These are phyloP conservation scores for Curvularia hawaiiensis DNA, from an alignment of 2,329 filamentous ascomycete genomes.

Conservation along the genomic window DNA sequence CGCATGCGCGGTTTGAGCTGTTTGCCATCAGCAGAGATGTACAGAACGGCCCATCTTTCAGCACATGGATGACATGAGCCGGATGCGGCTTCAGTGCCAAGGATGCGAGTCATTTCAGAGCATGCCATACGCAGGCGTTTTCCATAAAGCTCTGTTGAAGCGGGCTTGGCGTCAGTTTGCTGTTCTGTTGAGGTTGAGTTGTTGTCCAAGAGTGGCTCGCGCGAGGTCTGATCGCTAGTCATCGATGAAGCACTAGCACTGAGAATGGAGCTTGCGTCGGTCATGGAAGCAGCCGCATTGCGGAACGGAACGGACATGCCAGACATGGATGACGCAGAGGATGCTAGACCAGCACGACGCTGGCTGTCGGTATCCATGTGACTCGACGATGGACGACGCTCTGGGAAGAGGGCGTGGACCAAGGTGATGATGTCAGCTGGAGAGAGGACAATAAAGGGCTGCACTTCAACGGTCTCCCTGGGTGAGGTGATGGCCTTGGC, in stretches of 20 bases:
- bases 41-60: conserved; percentile 82
- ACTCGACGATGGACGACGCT: conserved; percentile 67
- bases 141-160: conserved; percentile 49
- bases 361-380: conserved; percentile 51
- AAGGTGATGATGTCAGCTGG: conserved; percentile 79
- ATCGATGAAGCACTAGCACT: conserved; percentile 76
- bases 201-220: conserved; percentile 64
- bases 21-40: conserved; percentile 75
- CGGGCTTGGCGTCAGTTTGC: conserved; percentile 55
- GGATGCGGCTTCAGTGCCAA: conserved; percentile 68
- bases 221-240: conserved; percentile 72
- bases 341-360: conserved; percentile 54
- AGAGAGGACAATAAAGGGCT: conserved; percentile 79
- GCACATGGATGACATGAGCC: conserved; percentile 78
- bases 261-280: conserved; percentile 71
- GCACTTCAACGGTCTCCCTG: conserved; percentile 76
- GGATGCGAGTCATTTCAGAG: conserved; percentile 70
- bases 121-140: conserved; percentile 67
- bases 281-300: conserved; percentile 56
- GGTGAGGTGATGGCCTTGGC: conserved; percentile 74
- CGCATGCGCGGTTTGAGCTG: conserved; percentile 72
- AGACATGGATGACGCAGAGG: conserved; percentile 57
- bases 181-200: conserved; percentile 32
- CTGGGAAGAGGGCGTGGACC: conserved; percentile 83
- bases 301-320: conserved; percentile 57